Evolutionary conservation across 179 eudicot species (phyloP), one percentile per base, ranked within the genome.

Genomic region (Silene vulgaris): DNA sequence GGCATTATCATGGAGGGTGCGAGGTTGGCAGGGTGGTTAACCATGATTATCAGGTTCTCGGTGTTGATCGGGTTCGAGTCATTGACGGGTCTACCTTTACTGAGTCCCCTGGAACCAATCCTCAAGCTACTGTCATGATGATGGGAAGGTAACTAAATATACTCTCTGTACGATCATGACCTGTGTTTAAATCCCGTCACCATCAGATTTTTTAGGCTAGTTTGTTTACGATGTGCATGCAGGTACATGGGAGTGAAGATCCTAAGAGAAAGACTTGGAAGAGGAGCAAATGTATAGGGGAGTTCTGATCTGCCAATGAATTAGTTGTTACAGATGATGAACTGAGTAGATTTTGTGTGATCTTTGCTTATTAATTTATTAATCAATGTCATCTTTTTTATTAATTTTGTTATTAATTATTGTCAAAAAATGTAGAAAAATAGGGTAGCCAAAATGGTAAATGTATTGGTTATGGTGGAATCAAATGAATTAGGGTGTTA

Each of bases 221-320:
- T 43, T 70, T 16, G 16, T 23, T 8, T 32, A 23, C 28, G 65
- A 69, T 32, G 50, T 80, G 86, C 84, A 96, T 80, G 86, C 84
- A 96, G 99, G 96, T 93, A 96, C 85, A 86, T 93, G 93, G 99
- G 99, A 78, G 91, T 96, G 89, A 96, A 91, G 90, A 88, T 96
- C 56, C 79, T 88, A 80, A 86, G 96, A 69, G 87, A 85, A 77
- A 88, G 97, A 73, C 81, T 92, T 12, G 97, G 99, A 71, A 62
- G 72, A 84, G 80, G 78, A 71, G 93, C 89, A 20, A 88, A 85
- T 75, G 69, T 89, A 66, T 92, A 78, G 82, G 37, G 37, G 26
- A 56, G 64, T 4, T 12, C 26, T 23, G 26, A 23, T 50, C 74
- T 13, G 4, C 61, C 32, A 54, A 20, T 72, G 23, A 37, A 37